These are phyloP conservation scores for Alternaria conjuncta DNA, from an alignment of 2,329 filamentous ascomycete species.

Conservation along the genomic window DNA sequence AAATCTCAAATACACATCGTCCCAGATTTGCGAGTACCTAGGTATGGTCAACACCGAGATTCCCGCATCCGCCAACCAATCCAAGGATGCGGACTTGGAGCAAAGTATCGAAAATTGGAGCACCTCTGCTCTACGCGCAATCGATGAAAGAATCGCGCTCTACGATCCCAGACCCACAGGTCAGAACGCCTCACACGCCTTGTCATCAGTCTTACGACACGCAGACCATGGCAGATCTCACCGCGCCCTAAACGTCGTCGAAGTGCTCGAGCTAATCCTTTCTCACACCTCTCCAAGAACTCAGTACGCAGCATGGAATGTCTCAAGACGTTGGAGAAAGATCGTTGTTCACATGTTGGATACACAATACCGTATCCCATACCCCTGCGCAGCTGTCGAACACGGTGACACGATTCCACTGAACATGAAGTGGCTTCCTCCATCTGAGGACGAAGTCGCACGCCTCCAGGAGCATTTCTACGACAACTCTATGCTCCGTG, in stretches of 20 bases:
- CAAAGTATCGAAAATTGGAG: background rate
- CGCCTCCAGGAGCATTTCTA: no score
- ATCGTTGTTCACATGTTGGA: background rate
- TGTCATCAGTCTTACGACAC: no score
- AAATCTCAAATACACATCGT: background rate
- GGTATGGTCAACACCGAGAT: background rate
- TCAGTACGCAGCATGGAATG: background rate
- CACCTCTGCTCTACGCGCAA: background rate
- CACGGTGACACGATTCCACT: background rate
- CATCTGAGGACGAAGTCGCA: background rate
- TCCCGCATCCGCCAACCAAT: rapidly evolving
- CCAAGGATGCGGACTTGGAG: background rate
- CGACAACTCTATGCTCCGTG: no score
- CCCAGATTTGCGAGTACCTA: no score
- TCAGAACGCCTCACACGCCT: no score
- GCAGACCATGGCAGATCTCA: rapidly evolving
- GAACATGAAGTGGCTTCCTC: rapidly evolving
- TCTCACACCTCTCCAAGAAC: background rate
- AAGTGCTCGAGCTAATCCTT: background rate
- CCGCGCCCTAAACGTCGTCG: background rate
- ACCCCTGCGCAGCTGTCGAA: background rate
- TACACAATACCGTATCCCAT: background rate
- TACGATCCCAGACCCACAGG: rapidly evolving
- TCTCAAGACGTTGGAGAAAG: background rate
- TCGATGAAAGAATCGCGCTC: background rate